phyloP scores from a whole-genome alignment of 306 rosid species.

The Pterocarpus macrocarpus region DNA sequence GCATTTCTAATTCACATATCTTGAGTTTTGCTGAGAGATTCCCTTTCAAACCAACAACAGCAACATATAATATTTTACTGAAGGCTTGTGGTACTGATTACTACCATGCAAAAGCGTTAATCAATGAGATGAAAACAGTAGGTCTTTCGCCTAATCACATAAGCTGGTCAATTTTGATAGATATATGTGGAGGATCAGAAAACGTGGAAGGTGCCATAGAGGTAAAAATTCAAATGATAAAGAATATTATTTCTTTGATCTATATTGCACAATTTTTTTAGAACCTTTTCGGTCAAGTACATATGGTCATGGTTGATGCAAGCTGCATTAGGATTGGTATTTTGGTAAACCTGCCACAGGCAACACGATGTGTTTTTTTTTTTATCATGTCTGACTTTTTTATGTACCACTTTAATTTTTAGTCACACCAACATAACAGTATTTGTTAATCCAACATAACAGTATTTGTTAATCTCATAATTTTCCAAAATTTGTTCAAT shows the following conservation, averaged over 20 bases:
- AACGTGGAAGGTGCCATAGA: conserved; percentile 78
- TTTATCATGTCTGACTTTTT: conserved; percentile 23
- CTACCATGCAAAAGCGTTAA: conserved; percentile 80
- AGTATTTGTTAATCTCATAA: conserved; percentile 29
- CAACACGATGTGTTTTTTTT: conserved; percentile 1
- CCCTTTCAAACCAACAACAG: conserved; percentile 76
- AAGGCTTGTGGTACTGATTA: conserved; percentile 97
- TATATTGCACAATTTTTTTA: conserved; percentile 24
- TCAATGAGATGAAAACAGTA: conserved; percentile 76
- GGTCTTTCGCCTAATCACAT: conserved; percentile 89
- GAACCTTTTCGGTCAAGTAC: conserved; percentile 23
- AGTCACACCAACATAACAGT: background rate
- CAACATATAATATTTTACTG: conserved; percentile 89
- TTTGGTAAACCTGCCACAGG: conserved; percentile 23
- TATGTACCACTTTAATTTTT: conserved; percentile 27
- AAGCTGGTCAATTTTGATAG: conserved; percentile 90
- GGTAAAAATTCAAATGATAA: conserved; percentile 57
- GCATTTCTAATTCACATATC: conserved; percentile 57
- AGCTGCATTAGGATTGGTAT: conserved; percentile 45
- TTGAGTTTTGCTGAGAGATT: conserved; percentile 63
- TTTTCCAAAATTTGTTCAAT: background rate
- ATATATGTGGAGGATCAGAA: conserved; percentile 73
- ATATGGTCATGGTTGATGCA: conserved; percentile 24
- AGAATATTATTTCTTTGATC: conserved; percentile 20
- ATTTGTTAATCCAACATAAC: conserved; percentile 24